phyloP scores from a whole-genome alignment of 768 basidiomycete genomes.

The Filobasidium wieringae region DNA sequence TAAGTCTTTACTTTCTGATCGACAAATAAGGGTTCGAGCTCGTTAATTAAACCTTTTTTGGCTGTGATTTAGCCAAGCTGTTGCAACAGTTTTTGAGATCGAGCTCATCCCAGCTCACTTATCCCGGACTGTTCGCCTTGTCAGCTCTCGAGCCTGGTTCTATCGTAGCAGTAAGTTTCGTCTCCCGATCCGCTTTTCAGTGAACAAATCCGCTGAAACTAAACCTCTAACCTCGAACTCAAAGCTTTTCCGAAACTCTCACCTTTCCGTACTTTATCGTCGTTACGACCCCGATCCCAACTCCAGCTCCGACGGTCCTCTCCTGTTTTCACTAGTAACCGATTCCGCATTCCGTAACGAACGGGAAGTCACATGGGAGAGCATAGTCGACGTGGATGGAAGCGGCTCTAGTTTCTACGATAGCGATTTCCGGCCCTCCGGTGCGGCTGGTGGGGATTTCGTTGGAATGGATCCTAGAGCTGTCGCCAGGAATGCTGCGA shows the following conservation, averaged over 20 bases:
- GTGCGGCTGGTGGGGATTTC: constrained; percentile 58
- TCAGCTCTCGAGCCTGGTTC: constrained; percentile 44
- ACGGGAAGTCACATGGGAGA: constrained; percentile 76
- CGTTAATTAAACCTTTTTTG: background rate
- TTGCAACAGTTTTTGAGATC: constrained; percentile 44
- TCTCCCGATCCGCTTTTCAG: background rate
- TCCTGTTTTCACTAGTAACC: constrained; percentile 71
- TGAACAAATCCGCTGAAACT: background rate
- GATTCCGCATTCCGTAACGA: constrained; percentile 71
- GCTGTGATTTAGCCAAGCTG: background rate
- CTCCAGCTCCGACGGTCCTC: constrained; percentile 29
- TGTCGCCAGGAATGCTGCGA: constrained; percentile 22
- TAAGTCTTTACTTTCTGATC: constrained; percentile 3
- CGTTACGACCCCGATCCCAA: constrained; percentile 13
- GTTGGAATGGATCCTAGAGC: constrained; percentile 35
- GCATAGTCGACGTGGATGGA: constrained; percentile 76
- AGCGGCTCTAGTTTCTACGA: constrained; percentile 67
- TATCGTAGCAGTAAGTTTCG: constrained; percentile 50
- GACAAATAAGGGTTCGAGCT: background rate
- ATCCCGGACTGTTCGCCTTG: constrained; percentile 72
- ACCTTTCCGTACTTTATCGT: constrained; percentile 70
- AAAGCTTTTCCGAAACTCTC: constrained; percentile 71
- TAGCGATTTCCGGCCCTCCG: constrained; percentile 52
- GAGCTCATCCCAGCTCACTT: constrained; percentile 72
- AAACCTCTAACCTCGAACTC: background rate